These are phyloP conservation scores for Neonectria magnoliae DNA, from an alignment of 2,329 filamentous ascomycete genomes.

Conservation along the genomic window DNA sequence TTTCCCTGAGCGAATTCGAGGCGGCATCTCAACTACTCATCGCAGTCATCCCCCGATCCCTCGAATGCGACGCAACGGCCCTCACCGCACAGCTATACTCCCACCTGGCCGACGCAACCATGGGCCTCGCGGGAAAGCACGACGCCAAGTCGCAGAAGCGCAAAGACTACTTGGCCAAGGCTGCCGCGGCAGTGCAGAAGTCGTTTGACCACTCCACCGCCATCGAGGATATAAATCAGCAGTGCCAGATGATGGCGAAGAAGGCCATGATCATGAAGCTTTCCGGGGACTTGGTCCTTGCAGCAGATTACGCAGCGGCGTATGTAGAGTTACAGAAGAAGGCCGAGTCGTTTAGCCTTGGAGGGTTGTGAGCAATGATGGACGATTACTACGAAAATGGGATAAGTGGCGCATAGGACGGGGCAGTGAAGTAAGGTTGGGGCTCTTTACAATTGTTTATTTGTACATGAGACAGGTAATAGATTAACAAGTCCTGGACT, in stretches of 20 bases:
- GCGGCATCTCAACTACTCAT: constrained; percentile 72
- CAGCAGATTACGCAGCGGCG: constrained; percentile 73
- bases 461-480: constrained; percentile 25
- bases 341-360: constrained; percentile 45
- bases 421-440: constrained; percentile 1
- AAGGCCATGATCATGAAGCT: constrained; percentile 81
- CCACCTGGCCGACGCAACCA: constrained; percentile 77
- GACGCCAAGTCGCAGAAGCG: constrained; percentile 55
- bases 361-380: constrained; percentile 22
- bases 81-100: constrained; percentile 75
- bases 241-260: constrained; percentile 84
- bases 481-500: not conserved
- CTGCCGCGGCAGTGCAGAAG: constrained; percentile 68
- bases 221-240: constrained; percentile 72
- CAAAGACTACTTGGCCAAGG: constrained; percentile 67
- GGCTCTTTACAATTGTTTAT: constrained; percentile 26
- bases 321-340: constrained; percentile 67
- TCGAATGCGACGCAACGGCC: constrained; percentile 74
- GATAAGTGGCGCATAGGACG: not conserved
- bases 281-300: constrained; percentile 69
- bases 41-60: constrained; percentile 77
- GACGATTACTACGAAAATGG: not conserved
- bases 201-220: constrained; percentile 72
- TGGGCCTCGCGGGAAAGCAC: constrained; percentile 75
- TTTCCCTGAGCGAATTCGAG: constrained; percentile 75